These are phyloP conservation scores for Hebeloma cylindrosporum DNA, from an alignment of 768 basidiomycete genomes.

Conservation along the genomic window DNA sequence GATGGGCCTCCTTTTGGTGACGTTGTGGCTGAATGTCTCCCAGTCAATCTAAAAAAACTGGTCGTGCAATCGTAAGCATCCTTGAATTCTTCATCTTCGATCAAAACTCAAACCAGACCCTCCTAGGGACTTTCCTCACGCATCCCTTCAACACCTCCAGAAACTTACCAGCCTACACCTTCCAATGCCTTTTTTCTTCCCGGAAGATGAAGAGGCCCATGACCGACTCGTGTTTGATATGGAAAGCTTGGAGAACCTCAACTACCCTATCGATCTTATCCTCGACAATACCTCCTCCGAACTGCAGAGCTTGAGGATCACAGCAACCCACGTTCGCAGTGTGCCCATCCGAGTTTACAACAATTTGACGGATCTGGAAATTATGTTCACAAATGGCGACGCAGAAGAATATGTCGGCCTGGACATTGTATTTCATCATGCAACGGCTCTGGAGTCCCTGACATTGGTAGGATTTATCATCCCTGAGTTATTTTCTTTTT, in stretches of 20 bases:
- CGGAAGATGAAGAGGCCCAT: constrained; percentile 31
- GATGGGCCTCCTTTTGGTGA: constrained; percentile 28
- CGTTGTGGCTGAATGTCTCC: constrained; percentile 30
- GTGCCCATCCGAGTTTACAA: constrained; percentile 35
- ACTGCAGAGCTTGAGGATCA: constrained; percentile 27
- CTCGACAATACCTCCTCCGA: constrained; percentile 16
- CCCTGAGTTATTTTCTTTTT: constrained; percentile 27
- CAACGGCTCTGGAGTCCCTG: constrained; percentile 34
- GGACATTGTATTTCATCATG: constrained; percentile 36
- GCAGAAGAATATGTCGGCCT: constrained; percentile 30
- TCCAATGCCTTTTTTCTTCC: constrained; percentile 34
- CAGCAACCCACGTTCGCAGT: constrained; percentile 26
- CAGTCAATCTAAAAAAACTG: constrained; percentile 26
- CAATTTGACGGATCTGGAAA: constrained; percentile 32
- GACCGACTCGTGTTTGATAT: constrained; percentile 20
- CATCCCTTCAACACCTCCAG: constrained; percentile 27
- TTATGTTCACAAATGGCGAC: constrained; percentile 27
- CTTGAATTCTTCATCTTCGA: background rate
- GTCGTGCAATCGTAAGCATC: constrained; percentile 20
- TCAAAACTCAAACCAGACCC: background rate
- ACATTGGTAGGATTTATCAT: constrained; percentile 36
- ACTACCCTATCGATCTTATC: constrained; percentile 13
- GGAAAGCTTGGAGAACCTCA: constrained; percentile 11
- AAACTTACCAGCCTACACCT: constrained; percentile 27
- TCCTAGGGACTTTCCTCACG: constrained; percentile 24